Conservation (phyloP, 148 eudicot genomes). For the Nepenthes gracilis region DNA sequence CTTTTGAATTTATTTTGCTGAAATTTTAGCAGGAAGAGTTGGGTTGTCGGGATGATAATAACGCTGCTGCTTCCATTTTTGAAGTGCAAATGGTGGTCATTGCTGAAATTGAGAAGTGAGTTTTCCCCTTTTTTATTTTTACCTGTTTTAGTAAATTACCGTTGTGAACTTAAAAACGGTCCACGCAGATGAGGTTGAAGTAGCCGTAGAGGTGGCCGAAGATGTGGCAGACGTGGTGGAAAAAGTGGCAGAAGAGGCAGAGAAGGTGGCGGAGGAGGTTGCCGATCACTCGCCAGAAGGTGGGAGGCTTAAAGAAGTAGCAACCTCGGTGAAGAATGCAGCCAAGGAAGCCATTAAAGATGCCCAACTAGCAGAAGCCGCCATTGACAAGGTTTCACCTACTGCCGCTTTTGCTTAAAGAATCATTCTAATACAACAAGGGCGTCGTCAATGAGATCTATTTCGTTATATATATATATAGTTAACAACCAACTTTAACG, state of each 20-base stretch:
- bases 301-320: slow-evolving; percentile 12
- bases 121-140: too few species aligned
- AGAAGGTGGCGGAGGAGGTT: slow-evolving; percentile 28
- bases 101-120: slow-evolving; percentile 16
- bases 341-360: slow-evolving; percentile 23
- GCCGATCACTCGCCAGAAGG: slow-evolving; percentile 23
- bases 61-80: slow-evolving; percentile 16
- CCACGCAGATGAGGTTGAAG: slow-evolving; percentile 25
- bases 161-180: background rate
- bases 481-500: too few species aligned
- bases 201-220: slow-evolving; percentile 20
- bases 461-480: too few species aligned
- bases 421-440: too few species aligned
- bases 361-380: slow-evolving; percentile 23
- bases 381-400: slow-evolving; percentile 30
- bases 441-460: too few species aligned
- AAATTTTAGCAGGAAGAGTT: slow-evolving; percentile 18
- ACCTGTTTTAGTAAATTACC: too few species aligned
- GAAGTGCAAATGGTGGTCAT: slow-evolving; percentile 21
- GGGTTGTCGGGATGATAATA: slow-evolving; percentile 20
- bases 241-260: slow-evolving; percentile 33
- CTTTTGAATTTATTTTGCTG: background rate
- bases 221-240: slow-evolving; percentile 27
- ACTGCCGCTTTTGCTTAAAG: background rate
- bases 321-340: slow-evolving; percentile 13